Conservation (phyloP, 2,329 filamentous ascomycete genomes). For the Huntiella savannae region DNA sequence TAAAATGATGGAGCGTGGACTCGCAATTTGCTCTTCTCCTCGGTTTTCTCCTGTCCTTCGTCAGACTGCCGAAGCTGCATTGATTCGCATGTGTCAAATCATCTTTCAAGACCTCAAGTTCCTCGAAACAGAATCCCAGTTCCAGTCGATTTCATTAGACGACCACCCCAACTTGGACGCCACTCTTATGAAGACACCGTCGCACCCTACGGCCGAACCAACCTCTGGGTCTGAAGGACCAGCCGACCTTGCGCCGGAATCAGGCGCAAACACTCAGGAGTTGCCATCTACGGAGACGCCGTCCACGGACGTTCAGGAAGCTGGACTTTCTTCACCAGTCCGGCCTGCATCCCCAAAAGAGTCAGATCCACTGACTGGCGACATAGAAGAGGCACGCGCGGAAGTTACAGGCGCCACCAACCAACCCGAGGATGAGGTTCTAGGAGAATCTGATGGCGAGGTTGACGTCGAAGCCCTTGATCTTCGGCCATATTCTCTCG, state of each 20-base stretch:
- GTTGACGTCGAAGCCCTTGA: slow-evolving; percentile 26
- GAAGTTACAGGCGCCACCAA: neutral
- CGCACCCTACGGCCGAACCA: neutral
- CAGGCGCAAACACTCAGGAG: neutral
- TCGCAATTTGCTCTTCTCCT: slow-evolving; percentile 92
- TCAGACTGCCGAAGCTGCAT: slow-evolving; percentile 82
- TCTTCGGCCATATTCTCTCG: slow-evolving; percentile 77
- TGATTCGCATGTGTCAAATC: slow-evolving; percentile 98
- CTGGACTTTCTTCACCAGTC: neutral
- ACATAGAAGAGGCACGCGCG: neutral
- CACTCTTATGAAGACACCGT: slow-evolving; percentile 52
- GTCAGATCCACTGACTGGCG: neutral
- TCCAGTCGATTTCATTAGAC: slow-evolving; percentile 46
- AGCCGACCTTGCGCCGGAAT: neutral
- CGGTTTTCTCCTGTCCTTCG: slow-evolving; percentile 79
- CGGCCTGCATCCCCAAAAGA: neutral
- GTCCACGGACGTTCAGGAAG: too few relatives aligned
- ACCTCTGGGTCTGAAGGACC: too few relatives aligned
- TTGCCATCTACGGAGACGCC: neutral
- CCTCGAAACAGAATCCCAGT: slow-evolving; percentile 55
- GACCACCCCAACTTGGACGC: slow-evolving; percentile 51
- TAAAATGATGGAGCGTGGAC: slow-evolving; percentile 96
- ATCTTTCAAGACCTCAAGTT: slow-evolving; percentile 89
- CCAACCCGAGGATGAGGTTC: neutral
- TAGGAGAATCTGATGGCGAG: slow-evolving; percentile 11